Evolutionary conservation across 768 basidiomycete species (phyloP), one percentile per base, ranked within the genome.

Genomic region (Clitopilus passeckerianus): DNA sequence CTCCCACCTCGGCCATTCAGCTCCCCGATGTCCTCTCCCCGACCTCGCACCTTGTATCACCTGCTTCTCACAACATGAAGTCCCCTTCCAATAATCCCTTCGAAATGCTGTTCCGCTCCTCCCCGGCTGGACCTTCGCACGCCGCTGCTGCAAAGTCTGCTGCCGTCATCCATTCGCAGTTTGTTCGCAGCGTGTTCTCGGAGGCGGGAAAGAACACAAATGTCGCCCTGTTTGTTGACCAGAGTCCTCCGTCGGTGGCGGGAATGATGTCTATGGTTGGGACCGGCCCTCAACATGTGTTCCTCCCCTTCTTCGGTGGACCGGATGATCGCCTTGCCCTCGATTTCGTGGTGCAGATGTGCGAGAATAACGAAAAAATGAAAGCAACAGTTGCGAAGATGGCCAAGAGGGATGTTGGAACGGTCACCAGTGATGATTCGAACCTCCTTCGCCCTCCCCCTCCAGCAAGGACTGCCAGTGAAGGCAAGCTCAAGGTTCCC

Each of bases 301-400:
- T 93, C 73, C 66, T 97, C 12, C 91, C 93, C 0, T 98, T 98
- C 82, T 91, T 93, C 69, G 96, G 96, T 22, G 96, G 96, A 0
- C 90, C 93, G 0, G 96, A 98, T 70, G 95, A 97, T 68, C 80
- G 96, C 2, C 78, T 94, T 16, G 92, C 93, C 0, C 74, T 98
- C 34, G 85, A 90, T 30, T 86, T 98, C 64, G 89, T 91, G 22
- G 82, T 89, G 14, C 95, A 95, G 71, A 75, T 97, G 27, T 95
- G 91, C 70, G 75, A 80, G 59, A 50, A 50, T 22, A 89, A 87
- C 63, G 76, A 82, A 12, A 76, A 74, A 58, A 80, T 91, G 12
- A 82, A 75, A 8, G 96, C 93, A 10, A 93, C 90, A 0, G 85
- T 95, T 2, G 70, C 94, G 56, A 79, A 86, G 64, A 74, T 96